Conservation (phyloP, 78 protist species). For the Corallochytrium limacisporum region DNA sequence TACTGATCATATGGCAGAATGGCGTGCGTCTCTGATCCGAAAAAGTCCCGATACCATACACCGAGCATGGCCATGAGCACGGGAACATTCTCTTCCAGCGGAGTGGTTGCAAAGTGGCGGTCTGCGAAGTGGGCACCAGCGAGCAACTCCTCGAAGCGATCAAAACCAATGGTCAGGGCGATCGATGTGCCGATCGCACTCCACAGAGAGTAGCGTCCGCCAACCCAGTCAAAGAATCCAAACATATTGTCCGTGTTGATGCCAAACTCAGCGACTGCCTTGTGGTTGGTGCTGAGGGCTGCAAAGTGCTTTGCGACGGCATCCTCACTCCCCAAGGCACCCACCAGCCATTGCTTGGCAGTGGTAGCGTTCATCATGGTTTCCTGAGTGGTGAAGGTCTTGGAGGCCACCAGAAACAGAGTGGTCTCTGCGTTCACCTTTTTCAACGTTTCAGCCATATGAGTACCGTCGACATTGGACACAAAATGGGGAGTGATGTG, state of each 20-base stretch:
- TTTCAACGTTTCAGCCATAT: conserved; percentile 48
- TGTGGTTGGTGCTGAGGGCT: conserved; percentile 87
- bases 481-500: conserved; percentile 59
- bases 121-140: conserved; percentile 90
- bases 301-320: conserved; percentile 85
- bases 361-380: conserved; percentile 84
- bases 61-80: conserved; percentile 63
- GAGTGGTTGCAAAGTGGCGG: conserved; percentile 70
- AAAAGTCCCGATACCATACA: conserved; percentile 88
- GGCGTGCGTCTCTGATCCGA: conserved; percentile 65
- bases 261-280: conserved; percentile 68
- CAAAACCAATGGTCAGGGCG: conserved; percentile 65
- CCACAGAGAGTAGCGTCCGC: conserved; percentile 90
- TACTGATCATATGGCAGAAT: conserved; percentile 91
- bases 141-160: conserved; percentile 65
- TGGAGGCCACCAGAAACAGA: conserved; percentile 77
- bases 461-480: conserved; percentile 91
- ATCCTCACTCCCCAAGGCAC: neutral
- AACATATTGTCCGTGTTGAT: conserved; percentile 83
- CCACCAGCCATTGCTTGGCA: conserved; percentile 64
- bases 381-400: conserved; percentile 93
- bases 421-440: conserved; percentile 64
- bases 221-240: conserved; percentile 86
- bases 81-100: conserved; percentile 63
- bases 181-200: conserved; percentile 83